A percentile compares a stretch with the other conserved stretches of the same genome.
Conservation (phyloP, 2,329 filamentous ascomycete species). For the Microsporum canis region DNA sequence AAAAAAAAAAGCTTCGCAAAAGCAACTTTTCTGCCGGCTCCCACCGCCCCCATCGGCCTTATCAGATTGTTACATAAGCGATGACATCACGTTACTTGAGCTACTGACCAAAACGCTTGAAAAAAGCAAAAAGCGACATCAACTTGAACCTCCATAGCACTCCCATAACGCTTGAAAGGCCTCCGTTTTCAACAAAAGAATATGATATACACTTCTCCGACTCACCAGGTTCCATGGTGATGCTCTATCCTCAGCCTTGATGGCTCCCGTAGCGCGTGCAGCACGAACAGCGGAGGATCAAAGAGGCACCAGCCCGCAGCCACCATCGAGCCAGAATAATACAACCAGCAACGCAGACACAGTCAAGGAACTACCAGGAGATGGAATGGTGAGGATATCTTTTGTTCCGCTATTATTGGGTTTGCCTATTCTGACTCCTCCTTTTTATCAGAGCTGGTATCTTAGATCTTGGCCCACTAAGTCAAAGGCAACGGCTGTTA, state of each 20-base stretch:
- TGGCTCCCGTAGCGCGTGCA: constrained; percentile 29
- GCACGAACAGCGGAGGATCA: background rate
- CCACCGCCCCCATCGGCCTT: background rate
- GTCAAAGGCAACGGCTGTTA: constrained; percentile 38
- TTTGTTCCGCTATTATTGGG: background rate
- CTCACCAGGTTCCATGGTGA: constrained; percentile 19
- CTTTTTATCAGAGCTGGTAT: constrained; percentile 32
- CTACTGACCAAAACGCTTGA: background rate
- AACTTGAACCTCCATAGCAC: background rate
- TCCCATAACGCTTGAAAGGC: background rate
- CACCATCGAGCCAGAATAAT: background rate
- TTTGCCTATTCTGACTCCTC: constrained; percentile 1
- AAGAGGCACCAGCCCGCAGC: background rate
- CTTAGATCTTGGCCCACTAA: constrained; percentile 35
- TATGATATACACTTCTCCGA: background rate
- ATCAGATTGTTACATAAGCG: constrained; percentile 5
- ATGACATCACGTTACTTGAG: constrained; percentile 13
- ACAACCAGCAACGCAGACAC: background rate
- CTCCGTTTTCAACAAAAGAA: background rate
- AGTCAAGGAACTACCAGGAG: background rate
- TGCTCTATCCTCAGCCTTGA: constrained; percentile 24
- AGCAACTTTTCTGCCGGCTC: constrained; percentile 1
- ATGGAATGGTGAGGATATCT: background rate
- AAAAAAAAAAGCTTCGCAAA: background rate
- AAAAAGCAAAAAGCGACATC: background rate